Evolutionary conservation across 371 early-diverging fungal genomes (phyloP), one percentile per base, ranked within the genome.

Genomic region (Encephalitozoon hellem): DNA sequence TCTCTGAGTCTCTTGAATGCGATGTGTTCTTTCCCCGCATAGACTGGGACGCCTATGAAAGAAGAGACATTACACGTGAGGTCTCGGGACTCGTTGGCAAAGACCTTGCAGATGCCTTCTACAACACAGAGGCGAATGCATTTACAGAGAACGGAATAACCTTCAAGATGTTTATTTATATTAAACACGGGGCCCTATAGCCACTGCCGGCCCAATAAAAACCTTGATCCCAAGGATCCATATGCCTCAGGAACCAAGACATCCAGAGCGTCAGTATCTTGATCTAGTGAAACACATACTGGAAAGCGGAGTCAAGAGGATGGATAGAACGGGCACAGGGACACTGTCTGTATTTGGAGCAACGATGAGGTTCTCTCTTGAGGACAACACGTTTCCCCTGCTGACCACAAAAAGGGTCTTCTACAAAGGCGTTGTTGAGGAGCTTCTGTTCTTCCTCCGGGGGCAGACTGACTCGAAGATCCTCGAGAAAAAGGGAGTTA

Each of bases 331-430:
- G 0, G 95, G 96, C 12, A 95, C 94, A 28, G 97, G 97, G 43
- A 96, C 97, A 0, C 72, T 90, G 2, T 89, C 94, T 3, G 72
- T 95, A 21, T 96, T 96, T 87, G 96, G 94, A 2, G 92, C 95
- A 9, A 90, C 90, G 72, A 82, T 95, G 77, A 89, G 95, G 41
- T 98, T 94, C 83, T 89, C 88, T 0, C 87, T 98, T 12, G 80
- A 87, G 64, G 85, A 91, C 78, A 86, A 90, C 77, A 74, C 84
- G 18, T 89, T 96, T 69, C 99, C 99, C 0, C 87, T 96, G 26
- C 87, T 98, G 49, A 97, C 99, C 0, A 96, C 97, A 4, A 98
- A 97, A 84, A 90, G 92, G 45, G 93, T 94, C 1, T 90, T 91
- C 64, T 89, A 91, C 79, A 89, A 94, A 38, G 90, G 90, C 0